Conservation (phyloP, 306 rosid species). For the Prunus fruticosa region DNA sequence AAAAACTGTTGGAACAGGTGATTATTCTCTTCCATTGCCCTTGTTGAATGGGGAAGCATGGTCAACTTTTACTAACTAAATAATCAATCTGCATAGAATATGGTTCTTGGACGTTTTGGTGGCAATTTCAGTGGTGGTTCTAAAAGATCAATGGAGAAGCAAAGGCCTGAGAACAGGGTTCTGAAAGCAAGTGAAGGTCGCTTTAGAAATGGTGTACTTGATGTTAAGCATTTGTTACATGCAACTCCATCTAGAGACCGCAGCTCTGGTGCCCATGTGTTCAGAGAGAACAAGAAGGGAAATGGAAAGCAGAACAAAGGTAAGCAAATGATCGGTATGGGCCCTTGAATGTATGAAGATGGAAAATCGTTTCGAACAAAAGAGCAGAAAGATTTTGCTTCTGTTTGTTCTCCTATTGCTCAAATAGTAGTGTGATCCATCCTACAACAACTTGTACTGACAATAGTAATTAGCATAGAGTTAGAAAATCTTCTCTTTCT, state of each 20-base stretch:
- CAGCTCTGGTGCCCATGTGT: slow-evolving; percentile 14
- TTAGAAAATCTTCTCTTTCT: too few species aligned
- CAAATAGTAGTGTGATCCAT: background rate
- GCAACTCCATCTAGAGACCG: slow-evolving; percentile 37
- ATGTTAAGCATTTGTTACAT: slow-evolving; percentile 63
- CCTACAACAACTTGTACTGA: background rate
- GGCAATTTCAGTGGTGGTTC: slow-evolving; percentile 38
- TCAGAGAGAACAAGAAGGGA: slow-evolving; percentile 33
- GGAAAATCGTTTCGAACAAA: background rate
- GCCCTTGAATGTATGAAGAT: slow-evolving; percentile 12
- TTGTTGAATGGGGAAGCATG: background rate
- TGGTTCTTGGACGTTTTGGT: slow-evolving; percentile 53
- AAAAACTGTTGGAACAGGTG: slow-evolving; percentile 69
- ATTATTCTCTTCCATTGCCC: slow-evolving; percentile 1
- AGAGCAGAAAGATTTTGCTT: background rate
- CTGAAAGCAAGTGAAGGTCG: slow-evolving; percentile 57
- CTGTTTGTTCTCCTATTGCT: background rate
- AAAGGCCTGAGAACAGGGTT: slow-evolving; percentile 53
- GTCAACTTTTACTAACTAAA: slow-evolving; percentile 12
- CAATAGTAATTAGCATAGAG: background rate
- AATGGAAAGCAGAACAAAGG: slow-evolving; percentile 33
- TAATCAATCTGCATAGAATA: slow-evolving; percentile 24
- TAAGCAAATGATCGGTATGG: slow-evolving; percentile 31
- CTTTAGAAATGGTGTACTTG: slow-evolving; percentile 71
- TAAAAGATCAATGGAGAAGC: slow-evolving; percentile 41